Percentiles rank a stretch among this genome's conserved stretches.
phyloP scores from a whole-genome alignment of 2,329 filamentous ascomycete species.

The Cordyceps tenuipes region DNA sequence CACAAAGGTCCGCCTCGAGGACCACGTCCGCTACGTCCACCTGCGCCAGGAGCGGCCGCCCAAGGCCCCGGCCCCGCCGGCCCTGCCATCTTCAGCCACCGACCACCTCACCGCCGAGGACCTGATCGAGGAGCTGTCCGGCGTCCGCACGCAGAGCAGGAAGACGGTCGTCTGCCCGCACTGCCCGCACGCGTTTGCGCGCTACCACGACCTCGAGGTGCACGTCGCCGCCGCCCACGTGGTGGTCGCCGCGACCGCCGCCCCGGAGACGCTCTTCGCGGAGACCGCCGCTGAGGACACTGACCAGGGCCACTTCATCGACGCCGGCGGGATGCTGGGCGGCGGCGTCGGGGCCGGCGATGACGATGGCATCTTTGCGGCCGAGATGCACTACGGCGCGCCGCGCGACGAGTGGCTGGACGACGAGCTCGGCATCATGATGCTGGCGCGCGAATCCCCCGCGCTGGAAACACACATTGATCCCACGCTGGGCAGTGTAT shows the following conservation, averaged over 20 bases:
- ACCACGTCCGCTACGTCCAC: constrained; percentile 78
- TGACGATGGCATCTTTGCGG: constrained; percentile 23
- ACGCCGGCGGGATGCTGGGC: constrained; percentile 13
- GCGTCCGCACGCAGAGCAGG: constrained; percentile 31
- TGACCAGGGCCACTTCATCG: constrained; percentile 7
- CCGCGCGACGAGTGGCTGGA: constrained; percentile 34
- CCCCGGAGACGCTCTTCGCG: constrained; percentile 13
- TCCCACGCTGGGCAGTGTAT: constrained; percentile 20
- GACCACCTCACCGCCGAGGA: constrained; percentile 16
- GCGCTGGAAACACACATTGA: constrained; percentile 23
- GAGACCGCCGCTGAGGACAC: constrained; percentile 6
- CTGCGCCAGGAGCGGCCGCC: constrained; percentile 48
- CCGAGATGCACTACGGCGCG: constrained; percentile 23
- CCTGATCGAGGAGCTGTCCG: constrained; percentile 36
- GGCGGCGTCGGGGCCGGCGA: constrained; percentile 16
- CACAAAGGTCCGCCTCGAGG: constrained; percentile 70
- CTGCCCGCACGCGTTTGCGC: constrained; percentile 39
- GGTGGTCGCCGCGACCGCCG: constrained; percentile 11
- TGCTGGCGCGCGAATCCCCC: constrained; percentile 25
- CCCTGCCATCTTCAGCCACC: neutral
- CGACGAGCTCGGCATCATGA: constrained; percentile 36
- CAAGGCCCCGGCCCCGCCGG: constrained; percentile 17
- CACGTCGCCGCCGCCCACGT: constrained; percentile 32
- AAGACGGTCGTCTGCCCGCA: constrained; percentile 37
- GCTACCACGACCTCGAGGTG: constrained; percentile 40